Base-by-base conservation (phyloP, 768 basidiomycete species). In the Strobilomyces confusus region DNA sequence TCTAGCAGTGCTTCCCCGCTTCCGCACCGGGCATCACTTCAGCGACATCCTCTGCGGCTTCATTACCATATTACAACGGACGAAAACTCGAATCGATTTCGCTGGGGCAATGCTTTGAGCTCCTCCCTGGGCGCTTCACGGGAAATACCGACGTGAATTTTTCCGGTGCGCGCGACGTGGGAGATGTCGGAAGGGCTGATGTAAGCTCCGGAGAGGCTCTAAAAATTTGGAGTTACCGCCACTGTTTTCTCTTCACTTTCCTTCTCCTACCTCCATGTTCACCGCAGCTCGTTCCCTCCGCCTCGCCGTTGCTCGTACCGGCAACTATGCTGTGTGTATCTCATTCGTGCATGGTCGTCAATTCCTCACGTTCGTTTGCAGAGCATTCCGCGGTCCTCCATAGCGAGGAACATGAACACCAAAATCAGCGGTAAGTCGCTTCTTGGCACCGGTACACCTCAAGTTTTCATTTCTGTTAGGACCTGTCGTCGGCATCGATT, bases 401-500 rank as follows among this genome's bases (percentile, higher is more conserved):
- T 92, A 70, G 89, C 89, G 63, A 84, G 93, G 73, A 92, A 87
- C 77, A 94, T 95, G 91, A 94, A 94, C 79, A 84, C 88, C 61
- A 97, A 95, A 82, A 89, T 95, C 72, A 83, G 79, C 58, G 94
- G 89, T 89, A 57, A 38, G 83, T 52, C 32, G 33, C 49, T 40
- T 29, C 9, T 38, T 7, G 19, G 48, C 37, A 37, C 40, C 32
- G 49, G 40, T 25, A 15, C 22, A 12, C 33, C 51, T 45, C 23
- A 47, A 30, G 43, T 48, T 36, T 57, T 7, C 47, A 34, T 47
- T 26, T 29, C 43, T 29, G 0, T 48, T 32, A 87, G 90, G 89
- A 58, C 91, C 93, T 48, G 92, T 97, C 55, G 80, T 95, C 71
- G 92, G 95, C 77, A 98, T 98, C 77, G 95, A 98, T 76, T 79